A percentile compares a stretch with the other conserved stretches of the same genome.
Conservation (phyloP, 2,329 filamentous ascomycete genomes). For the Aspergillus clavatus region DNA sequence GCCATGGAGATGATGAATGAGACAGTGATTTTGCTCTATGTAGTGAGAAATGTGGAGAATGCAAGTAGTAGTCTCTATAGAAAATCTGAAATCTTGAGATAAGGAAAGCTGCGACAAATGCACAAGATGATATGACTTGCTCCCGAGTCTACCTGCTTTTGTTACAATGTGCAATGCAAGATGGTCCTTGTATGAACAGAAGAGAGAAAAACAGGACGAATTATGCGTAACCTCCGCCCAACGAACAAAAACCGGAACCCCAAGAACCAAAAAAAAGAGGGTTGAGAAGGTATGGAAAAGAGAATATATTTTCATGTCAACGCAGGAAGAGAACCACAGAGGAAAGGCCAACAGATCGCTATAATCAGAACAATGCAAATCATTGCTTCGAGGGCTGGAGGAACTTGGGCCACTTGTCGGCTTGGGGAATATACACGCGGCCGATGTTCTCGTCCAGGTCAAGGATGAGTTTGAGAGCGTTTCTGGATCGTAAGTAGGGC, state of each 20-base stretch:
- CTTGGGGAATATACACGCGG: conserved; percentile 55
- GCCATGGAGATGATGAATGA: too few relatives aligned
- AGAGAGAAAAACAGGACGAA: conserved; percentile 5
- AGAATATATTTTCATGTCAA: conserved; percentile 17
- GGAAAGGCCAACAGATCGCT: conserved; percentile 20
- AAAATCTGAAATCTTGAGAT: too few relatives aligned
- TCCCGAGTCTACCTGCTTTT: conserved; percentile 19
- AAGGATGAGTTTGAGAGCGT: conserved; percentile 91
- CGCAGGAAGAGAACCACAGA: conserved; percentile 6
- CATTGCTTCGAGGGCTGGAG: conserved; percentile 28
- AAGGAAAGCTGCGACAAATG: background rate
- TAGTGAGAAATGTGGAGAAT: too few relatives aligned
- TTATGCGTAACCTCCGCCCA: conserved; percentile 4
- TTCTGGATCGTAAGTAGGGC: conserved; percentile 69
- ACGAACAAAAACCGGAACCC: conserved; percentile 8
- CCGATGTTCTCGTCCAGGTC: conserved; percentile 94
- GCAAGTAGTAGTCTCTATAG: too few relatives aligned
- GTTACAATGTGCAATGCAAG: conserved; percentile 18
- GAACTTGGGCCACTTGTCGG: conserved; percentile 37
- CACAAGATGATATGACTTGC: background rate
- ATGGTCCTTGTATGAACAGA: conserved; percentile 7
- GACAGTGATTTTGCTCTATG: too few relatives aligned
- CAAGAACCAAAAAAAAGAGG: conserved; percentile 5
- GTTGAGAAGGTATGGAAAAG: conserved; percentile 17
- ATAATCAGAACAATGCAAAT: conserved; percentile 16